These are phyloP conservation scores for Baorangia bicolor DNA, from an alignment of 768 basidiomycete species.

Conservation along the genomic window DNA sequence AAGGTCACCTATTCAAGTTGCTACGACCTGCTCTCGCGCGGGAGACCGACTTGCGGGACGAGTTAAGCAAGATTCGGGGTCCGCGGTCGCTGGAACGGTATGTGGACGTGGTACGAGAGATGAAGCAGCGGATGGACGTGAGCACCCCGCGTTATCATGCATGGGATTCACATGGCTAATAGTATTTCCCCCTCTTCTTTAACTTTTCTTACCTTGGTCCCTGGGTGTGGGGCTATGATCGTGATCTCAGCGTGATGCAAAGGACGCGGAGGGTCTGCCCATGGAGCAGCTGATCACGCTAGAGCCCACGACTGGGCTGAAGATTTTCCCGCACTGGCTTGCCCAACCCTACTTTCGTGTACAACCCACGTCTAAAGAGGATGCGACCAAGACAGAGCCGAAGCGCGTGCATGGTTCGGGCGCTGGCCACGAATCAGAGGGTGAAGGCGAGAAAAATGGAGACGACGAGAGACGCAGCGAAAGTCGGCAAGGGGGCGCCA, in stretches of 20 bases:
- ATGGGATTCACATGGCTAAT: background rate
- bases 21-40: slow-evolving; percentile 71
- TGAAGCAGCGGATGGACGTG: slow-evolving; percentile 59
- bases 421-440: background rate
- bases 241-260: slow-evolving; percentile 45
- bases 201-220: background rate
- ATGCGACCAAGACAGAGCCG: background rate
- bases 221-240: background rate
- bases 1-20: slow-evolving; percentile 92
- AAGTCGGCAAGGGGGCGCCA: slow-evolving; percentile 1
- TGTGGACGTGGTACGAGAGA: slow-evolving; percentile 53
- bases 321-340: slow-evolving; percentile 63
- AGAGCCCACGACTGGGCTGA: slow-evolving; percentile 50
- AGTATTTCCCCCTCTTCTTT: background rate
- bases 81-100: slow-evolving; percentile 36
- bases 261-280: slow-evolving; percentile 27
- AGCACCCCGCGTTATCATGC: slow-evolving; percentile 20
- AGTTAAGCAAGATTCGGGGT: slow-evolving; percentile 53
- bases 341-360: slow-evolving; percentile 63
- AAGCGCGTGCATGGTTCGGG: slow-evolving; percentile 5
- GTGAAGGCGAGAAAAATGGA: background rate
- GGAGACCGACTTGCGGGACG: slow-evolving; percentile 72
- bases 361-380: background rate
- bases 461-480: background rate
- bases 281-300: slow-evolving; percentile 39